These are phyloP conservation scores for Tetracladium maxilliforme DNA, from an alignment of 2,329 filamentous ascomycete species.

Conservation along the genomic window DNA sequence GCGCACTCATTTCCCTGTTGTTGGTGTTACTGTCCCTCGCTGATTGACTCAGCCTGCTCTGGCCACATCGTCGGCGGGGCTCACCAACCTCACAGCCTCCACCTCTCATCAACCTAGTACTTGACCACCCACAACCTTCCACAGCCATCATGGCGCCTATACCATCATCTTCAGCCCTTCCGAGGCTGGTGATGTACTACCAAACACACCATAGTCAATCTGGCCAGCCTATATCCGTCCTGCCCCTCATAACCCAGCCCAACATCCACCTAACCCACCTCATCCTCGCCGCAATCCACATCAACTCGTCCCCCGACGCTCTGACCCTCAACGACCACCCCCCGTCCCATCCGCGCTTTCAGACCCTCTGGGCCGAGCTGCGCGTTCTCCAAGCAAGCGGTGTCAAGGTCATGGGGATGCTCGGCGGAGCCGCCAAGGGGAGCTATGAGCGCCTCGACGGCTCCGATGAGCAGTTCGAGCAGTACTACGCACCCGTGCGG, in stretches of 20 bases:
- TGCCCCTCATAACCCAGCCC: constrained; percentile 34
- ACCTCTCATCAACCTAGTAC: no score
- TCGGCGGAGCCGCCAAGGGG: constrained; percentile 72
- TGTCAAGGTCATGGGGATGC: constrained; percentile 71
- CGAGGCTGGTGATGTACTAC: constrained; percentile 40
- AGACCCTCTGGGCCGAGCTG: constrained; percentile 67
- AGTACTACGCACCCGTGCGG: constrained; percentile 55
- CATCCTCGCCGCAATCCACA: constrained; percentile 74
- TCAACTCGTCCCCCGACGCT: constrained; percentile 49
- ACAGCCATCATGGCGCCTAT: constrained; percentile 2
- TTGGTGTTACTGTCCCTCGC: no score
- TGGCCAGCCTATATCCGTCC: constrained; percentile 39
- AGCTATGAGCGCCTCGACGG: constrained; percentile 47
- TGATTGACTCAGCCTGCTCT: no score
- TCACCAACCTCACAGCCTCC: no score
- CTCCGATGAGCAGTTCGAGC: constrained; percentile 50
- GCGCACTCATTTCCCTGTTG: no score
- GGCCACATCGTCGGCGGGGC: no score
- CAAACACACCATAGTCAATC: constrained; percentile 46
- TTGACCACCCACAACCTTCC: background rate
- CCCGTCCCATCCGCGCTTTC: constrained; percentile 51
- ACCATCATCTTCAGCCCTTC: constrained; percentile 7
- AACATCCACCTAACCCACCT: constrained; percentile 61
- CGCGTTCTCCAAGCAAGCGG: constrained; percentile 55
- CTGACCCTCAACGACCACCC: constrained; percentile 69